Conservation (phyloP, 2,329 filamentous ascomycete species). For the Didymella segeticola region DNA sequence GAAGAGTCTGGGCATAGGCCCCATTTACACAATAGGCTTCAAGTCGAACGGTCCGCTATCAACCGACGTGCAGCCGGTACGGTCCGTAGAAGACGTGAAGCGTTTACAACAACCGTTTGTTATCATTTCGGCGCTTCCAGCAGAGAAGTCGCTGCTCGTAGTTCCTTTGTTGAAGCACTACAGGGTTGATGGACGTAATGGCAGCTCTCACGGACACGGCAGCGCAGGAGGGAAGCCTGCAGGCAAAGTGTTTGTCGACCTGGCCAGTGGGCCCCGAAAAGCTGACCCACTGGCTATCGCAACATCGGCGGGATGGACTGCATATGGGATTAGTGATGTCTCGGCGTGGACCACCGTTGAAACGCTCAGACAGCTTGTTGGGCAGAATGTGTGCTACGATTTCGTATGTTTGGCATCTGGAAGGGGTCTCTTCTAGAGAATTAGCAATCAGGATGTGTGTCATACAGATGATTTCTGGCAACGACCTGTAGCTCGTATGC, state of each 20-base stretch:
- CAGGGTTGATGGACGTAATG: conserved; percentile 55
- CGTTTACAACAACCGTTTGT: conserved; percentile 80
- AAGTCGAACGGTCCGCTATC: conserved; percentile 66
- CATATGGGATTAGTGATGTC: conserved; percentile 80
- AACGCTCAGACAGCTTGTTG: conserved; percentile 77
- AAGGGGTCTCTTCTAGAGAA: conserved; percentile 57
- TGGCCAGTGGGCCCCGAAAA: conserved; percentile 72
- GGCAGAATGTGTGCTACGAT: conserved; percentile 86
- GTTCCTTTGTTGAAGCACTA: conserved; percentile 80
- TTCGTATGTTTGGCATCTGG: conserved; percentile 79
- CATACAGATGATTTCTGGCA: conserved; percentile 9
- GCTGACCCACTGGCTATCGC: conserved; percentile 73
- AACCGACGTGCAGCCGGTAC: conserved; percentile 68
- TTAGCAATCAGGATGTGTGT: conserved; percentile 18
- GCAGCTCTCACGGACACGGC: conserved; percentile 29
- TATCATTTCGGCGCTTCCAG: conserved; percentile 78
- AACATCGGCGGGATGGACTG: conserved; percentile 76
- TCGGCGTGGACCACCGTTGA: conserved; percentile 86
- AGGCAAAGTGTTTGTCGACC: conserved; percentile 78
- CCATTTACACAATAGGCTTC: conserved; percentile 86
- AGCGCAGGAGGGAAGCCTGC: conserved; percentile 32
- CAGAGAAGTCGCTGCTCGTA: conserved; percentile 80
- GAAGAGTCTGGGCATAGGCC: conserved; percentile 74
- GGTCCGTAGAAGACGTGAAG: conserved; percentile 79
- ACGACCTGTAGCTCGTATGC: conserved; percentile 12